phyloP scores from a whole-genome alignment of 306 rosid genomes.

The Vigna unguiculata region DNA sequence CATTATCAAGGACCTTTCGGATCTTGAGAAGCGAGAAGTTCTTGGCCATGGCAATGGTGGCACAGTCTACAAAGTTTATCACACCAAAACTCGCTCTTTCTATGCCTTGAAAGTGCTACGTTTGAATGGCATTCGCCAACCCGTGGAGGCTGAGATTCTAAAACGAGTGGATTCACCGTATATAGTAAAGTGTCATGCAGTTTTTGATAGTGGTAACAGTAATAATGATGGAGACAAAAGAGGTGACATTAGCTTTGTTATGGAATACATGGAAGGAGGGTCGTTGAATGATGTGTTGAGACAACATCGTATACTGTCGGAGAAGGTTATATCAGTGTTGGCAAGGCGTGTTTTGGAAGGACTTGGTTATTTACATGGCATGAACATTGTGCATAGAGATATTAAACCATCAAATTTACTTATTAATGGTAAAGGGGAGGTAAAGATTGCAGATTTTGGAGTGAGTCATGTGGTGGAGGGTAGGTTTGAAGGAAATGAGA shows the following conservation, averaged over 20 bases:
- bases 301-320: slow-evolving; percentile 48
- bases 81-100: slow-evolving; percentile 51
- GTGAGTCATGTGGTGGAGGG: slow-evolving; percentile 55
- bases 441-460: slow-evolving; percentile 84
- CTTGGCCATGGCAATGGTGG: slow-evolving; percentile 71
- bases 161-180: slow-evolving; percentile 61
- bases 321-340: slow-evolving; percentile 52
- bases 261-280: slow-evolving; percentile 77
- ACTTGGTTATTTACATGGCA: slow-evolving; percentile 57
- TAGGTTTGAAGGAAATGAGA: slow-evolving; percentile 19
- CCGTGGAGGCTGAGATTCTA: slow-evolving; percentile 69
- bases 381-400: slow-evolving; percentile 74
- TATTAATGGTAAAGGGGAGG: slow-evolving; percentile 57
- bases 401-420: slow-evolving; percentile 76
- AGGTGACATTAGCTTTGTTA: slow-evolving; percentile 50
- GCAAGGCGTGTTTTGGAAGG: slow-evolving; percentile 62
- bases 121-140: slow-evolving; percentile 43
- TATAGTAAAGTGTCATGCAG: slow-evolving; percentile 61
- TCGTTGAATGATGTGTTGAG: slow-evolving; percentile 60
- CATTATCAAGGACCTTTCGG: slow-evolving; percentile 52
- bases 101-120: slow-evolving; percentile 70
- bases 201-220: slow-evolving; percentile 44
- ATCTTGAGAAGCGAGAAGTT: slow-evolving; percentile 59
- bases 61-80: slow-evolving; percentile 66
- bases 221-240: slow-evolving; percentile 1